Percentiles rank a stretch among this genome's conserved stretches.
These are phyloP conservation scores for Aureobasidium sp. DNA, from an alignment of 2,329 filamentous ascomycete genomes.

Conservation along the genomic window DNA sequence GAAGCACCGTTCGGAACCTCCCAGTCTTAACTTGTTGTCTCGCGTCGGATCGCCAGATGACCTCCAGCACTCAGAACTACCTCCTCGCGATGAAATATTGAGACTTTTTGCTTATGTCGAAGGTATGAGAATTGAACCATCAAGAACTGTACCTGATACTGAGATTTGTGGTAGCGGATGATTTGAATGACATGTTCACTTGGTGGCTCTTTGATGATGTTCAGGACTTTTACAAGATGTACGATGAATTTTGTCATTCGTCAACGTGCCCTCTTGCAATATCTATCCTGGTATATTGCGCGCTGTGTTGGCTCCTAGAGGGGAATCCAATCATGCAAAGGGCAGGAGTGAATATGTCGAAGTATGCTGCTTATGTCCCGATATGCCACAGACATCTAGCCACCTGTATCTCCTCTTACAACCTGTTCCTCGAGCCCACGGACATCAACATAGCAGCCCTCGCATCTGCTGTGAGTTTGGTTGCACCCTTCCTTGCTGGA, in stretches of 20 bases:
- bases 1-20: neutral
- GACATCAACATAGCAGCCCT: slow-evolving; percentile 11
- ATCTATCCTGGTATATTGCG: slow-evolving; percentile 16
- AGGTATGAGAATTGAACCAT: neutral
- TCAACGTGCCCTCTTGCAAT: slow-evolving; percentile 15
- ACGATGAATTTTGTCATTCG: slow-evolving; percentile 15
- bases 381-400: neutral
- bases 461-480: neutral
- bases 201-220: slow-evolving; percentile 13
- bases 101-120: neutral
- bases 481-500: too few species aligned
- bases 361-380: neutral
- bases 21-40: neutral
- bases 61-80: neutral
- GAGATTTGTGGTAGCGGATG: neutral
- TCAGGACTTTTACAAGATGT: slow-evolving; percentile 1
- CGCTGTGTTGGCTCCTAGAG: slow-evolving; percentile 13
- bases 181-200: neutral
- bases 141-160: neutral
- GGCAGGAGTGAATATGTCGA: neutral
- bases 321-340: slow-evolving; percentile 1
- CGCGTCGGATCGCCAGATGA: neutral
- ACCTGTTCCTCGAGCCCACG: neutral
- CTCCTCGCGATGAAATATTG: neutral
- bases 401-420: neutral